Base-by-base conservation (phyloP, 371 early-diverging fungal genomes). In the Umbelopsis sp. region DNA sequence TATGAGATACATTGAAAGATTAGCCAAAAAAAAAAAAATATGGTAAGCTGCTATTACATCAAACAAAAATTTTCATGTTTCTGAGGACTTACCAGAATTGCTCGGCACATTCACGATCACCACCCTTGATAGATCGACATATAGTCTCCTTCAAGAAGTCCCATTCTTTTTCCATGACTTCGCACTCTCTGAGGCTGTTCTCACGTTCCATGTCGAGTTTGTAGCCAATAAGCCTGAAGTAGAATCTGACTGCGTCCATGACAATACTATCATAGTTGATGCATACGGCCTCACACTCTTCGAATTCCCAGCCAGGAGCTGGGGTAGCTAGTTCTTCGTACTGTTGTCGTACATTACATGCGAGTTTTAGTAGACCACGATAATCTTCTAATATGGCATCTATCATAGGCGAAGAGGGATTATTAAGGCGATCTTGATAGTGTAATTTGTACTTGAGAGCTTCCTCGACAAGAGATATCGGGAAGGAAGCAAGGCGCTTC, bases 351-450 rank as follows among this genome's bases (percentile, higher is more conserved):
- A 94, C 89, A 67, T 86, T 70, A 71, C 92, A 91, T 0, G 93
- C 93, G 41, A 92, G 72, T 0, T 84, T 74, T n/a, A 95, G 80
- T 24, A 90, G 81, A 14, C 89, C 88, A 44, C 90, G 87, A 69
- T 92, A 91, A 73, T 92, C 93, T 63, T 93, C 94, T 81, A 93
- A 82, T 83, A 92, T 85, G 70, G 93, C 92, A 69, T 93, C 93
- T 1, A 93, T 84, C 79, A 91, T 90, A 14, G 87, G 84, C 52
- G 86, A 83, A 2, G 91, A 88, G 6, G 91, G 92, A 37, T 89
- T 92, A 20, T 80, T 81, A 68, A 92, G 78, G 44, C 88, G 86
- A 63, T 86, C 87, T 16, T 91, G 88, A 68, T 92, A 92, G 69
- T 92, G 89, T 50, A 96, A 73, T 50, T 93, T 87, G 11, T 94